Percentiles rank a stretch among this genome's conserved stretches.
Evolutionary conservation across 176 grass and related monocot species (phyloP).

Genomic region (Musa itinerans): DNA sequence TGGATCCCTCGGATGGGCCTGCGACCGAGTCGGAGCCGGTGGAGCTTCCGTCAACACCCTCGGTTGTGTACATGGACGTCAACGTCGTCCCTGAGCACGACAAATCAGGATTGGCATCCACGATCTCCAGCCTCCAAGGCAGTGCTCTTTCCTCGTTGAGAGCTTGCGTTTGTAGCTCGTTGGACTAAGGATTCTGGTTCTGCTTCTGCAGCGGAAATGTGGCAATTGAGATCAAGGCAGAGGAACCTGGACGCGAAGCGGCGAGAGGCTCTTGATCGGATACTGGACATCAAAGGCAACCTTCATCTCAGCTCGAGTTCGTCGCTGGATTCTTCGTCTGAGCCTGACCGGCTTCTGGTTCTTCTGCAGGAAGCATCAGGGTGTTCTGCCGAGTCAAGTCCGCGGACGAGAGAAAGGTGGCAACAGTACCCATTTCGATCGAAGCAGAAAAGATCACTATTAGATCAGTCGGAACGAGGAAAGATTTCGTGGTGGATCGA

Average conservation of each 20-base stretch:
- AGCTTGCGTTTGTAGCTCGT: neutral
- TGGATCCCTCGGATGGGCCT: conserved; percentile 17
- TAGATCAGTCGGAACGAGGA: conserved; percentile 47
- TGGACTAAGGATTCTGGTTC: neutral
- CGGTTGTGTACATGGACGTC: conserved; percentile 23
- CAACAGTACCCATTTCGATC: conserved; percentile 24
- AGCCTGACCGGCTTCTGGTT: neutral
- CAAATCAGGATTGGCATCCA: conserved; percentile 20
- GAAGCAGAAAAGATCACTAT: conserved; percentile 54
- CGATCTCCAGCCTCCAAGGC: conserved; percentile 40
- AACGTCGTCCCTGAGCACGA: conserved; percentile 30
- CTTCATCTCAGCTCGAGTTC: neutral
- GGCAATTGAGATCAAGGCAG: conserved; percentile 34
- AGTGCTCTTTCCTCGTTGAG: neutral
- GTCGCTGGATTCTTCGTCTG: neutral
- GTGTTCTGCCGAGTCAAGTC: conserved; percentile 69
- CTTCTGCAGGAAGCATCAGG: conserved; percentile 77
- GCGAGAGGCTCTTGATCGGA: conserved; percentile 46
- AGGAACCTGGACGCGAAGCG: conserved; percentile 45
- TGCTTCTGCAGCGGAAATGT: conserved; percentile 55
- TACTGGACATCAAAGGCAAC: conserved; percentile 87
- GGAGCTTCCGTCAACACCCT: neutral
- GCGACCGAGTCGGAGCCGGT: neutral
- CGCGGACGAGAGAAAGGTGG: conserved; percentile 23
- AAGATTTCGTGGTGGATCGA: conserved; percentile 64